These are phyloP conservation scores for Polyporus arcularius DNA, from an alignment of 768 basidiomycete genomes.

Conservation along the genomic window DNA sequence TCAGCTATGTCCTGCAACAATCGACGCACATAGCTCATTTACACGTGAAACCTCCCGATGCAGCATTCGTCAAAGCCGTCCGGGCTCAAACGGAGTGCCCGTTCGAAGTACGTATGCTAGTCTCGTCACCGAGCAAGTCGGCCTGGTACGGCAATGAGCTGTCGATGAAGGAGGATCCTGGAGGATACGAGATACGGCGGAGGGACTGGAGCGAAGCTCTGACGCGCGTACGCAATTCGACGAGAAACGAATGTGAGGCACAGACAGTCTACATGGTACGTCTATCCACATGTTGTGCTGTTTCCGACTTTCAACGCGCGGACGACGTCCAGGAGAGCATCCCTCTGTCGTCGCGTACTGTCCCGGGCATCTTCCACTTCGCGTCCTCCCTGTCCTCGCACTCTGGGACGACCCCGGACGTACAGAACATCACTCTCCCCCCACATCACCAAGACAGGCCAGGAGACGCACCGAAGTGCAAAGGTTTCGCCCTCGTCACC, in stretches of 20 bases:
- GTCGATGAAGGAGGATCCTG: slow-evolving; percentile 34
- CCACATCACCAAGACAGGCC: slow-evolving; percentile 65
- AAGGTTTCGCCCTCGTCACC: slow-evolving; percentile 76
- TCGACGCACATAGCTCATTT: slow-evolving; percentile 33
- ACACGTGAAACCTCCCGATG: slow-evolving; percentile 41
- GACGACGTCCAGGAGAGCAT: slow-evolving; percentile 65
- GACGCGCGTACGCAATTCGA: slow-evolving; percentile 28
- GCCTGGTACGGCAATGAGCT: slow-evolving; percentile 34
- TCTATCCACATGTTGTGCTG: slow-evolving; percentile 1
- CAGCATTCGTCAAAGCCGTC: slow-evolving; percentile 56
- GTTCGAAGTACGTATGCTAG: slow-evolving; percentile 64
- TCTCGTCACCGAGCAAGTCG: slow-evolving; percentile 44
- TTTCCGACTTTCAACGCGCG: too few species aligned
- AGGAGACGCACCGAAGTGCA: slow-evolving; percentile 56
- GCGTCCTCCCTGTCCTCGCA: slow-evolving; percentile 20
- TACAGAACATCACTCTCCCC: slow-evolving; percentile 47
- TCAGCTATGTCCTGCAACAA: slow-evolving; percentile 51
- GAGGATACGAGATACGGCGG: slow-evolving; percentile 68
- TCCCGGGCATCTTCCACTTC: slow-evolving; percentile 53
- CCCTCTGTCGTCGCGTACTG: slow-evolving; percentile 52
- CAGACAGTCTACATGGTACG: slow-evolving; percentile 70
- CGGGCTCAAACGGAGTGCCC: slow-evolving; percentile 46
- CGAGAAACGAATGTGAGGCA: slow-evolving; percentile 58
- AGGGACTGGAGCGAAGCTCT: slow-evolving; percentile 41
- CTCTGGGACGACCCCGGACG: slow-evolving; percentile 42